Evolutionary conservation across 1,139 yeast species (phyloP), one percentile per base, ranked within the genome.

Genomic region (Tardiomyces digboiensis): DNA sequence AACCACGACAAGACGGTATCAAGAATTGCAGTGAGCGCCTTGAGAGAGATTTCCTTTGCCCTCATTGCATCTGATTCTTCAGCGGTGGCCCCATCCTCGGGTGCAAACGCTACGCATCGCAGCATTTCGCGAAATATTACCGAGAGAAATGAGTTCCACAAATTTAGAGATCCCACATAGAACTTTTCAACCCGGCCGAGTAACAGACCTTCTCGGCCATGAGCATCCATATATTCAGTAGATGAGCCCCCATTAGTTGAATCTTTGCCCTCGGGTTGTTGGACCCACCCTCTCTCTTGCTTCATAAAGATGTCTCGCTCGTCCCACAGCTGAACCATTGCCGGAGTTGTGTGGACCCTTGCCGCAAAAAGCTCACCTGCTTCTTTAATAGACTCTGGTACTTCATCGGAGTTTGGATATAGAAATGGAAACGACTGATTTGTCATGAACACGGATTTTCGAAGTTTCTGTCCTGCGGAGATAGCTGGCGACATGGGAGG

Each of bases 361-460:
- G 75, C 66, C 23, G 74, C 70, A 49, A 86, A 74, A 7, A 91
- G 73, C 29, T 71, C 71, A 10, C 81, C 68, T 0, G 97, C 97
- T 58, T 91, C 97, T 44, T 74, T 68, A 21, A 89, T 78, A 46
- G 95, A 88, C 44, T 67, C 71, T 0, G 97, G 97, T 0, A 81
- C 37, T 20, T 33, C 37, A 20, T 20, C 19, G 6, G 10, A 33
- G 37, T 70, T 66, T 0, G 96, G 96, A 55, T 81, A 83, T 4
- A 87, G 70, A 51, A 86, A 78, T 0, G 97, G 97, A 66, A 76
- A 82, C 12, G 81, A 74, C 54, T 82, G 85, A 58, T 85, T 84
- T 0, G 91, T 77, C 62, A 85, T 89, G 54, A 81, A 85, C 19
- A 56, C 60, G 45, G 86, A 76, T 52, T 82, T 80, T 51, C 87